phyloP scores from a whole-genome alignment of 371 early-diverging fungal species.

The Amoeboaphelidium protococcarum region DNA sequence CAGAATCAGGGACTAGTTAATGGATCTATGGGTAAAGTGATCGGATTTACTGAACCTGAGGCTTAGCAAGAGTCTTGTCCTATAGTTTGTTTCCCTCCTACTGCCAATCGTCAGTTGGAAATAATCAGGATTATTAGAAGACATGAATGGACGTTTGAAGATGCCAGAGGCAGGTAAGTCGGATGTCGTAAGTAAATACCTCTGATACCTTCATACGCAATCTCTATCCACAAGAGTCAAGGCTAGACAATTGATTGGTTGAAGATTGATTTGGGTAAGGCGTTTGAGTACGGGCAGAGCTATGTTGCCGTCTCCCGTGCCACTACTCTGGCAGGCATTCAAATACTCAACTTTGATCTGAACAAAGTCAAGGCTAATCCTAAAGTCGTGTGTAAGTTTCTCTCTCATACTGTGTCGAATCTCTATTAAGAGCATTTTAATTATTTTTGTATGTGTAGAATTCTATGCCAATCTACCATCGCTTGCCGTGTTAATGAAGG shows the following conservation, averaged over 20 bases:
- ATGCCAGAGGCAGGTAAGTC: too few relatives aligned
- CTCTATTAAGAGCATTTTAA: too few relatives aligned
- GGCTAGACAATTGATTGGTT: constrained; percentile 66
- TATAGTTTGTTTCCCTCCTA: constrained; percentile 5
- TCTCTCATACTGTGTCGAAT: too few relatives aligned
- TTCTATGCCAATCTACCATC: too few relatives aligned
- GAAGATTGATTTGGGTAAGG: constrained; percentile 34
- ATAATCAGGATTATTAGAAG: constrained; percentile 3
- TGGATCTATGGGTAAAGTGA: constrained; percentile 50
- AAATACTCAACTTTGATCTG: not conserved
- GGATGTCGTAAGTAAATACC: constrained; percentile 23
- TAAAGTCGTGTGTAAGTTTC: too few relatives aligned
- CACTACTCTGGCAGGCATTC: constrained; percentile 13
- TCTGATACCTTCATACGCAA: constrained; percentile 31
- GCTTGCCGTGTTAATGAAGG: too few relatives aligned
- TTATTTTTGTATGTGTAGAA: too few relatives aligned
- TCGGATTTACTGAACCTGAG: constrained; percentile 9
- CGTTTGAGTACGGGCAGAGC: constrained; percentile 65
- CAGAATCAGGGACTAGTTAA: constrained; percentile 35
- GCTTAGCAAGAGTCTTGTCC: constrained; percentile 4
- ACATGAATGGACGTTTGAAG: constrained; percentile 1
- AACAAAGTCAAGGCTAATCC: not conserved
- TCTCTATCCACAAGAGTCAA: constrained; percentile 65
- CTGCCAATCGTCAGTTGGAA: constrained; percentile 2
- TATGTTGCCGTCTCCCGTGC: constrained; percentile 70